phyloP scores from a whole-genome alignment of 345 rosid species.

The Orychophragmus violaceus region DNA sequence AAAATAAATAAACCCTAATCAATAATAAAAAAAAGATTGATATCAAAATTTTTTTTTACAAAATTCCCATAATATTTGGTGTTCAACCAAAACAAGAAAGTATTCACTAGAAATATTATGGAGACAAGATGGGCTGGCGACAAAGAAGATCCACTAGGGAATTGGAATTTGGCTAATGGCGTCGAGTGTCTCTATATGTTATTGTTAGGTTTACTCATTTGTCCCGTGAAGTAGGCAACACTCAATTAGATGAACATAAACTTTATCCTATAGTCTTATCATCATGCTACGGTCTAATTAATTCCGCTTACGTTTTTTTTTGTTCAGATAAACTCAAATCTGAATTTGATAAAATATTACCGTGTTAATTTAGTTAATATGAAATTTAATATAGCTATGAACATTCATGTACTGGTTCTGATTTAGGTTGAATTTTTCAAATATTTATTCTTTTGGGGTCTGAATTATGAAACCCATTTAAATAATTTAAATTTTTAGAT shows the following conservation, averaged over 20 bases:
- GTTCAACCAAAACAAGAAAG: not conserved
- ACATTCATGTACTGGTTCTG: too few species aligned
- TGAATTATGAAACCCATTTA: too few species aligned
- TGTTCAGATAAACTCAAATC: not conserved
- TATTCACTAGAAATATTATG: slow-evolving; percentile 11
- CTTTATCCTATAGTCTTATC: slow-evolving; percentile 9
- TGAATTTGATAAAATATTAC: not conserved
- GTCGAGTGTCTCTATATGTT: slow-evolving; percentile 22
- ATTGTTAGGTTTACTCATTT: slow-evolving; percentile 34
- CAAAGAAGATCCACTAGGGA: slow-evolving; percentile 30
- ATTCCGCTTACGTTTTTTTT: not conserved
- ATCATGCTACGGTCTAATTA: slow-evolving; percentile 6
- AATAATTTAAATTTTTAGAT: too few species aligned
- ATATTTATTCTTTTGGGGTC: too few species aligned
- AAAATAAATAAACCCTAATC: not conserved
- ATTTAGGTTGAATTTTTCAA: too few species aligned
- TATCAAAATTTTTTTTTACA: not conserved
- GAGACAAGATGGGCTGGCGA: slow-evolving; percentile 34
- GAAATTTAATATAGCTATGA: too few species aligned
- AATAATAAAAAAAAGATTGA: not conserved
- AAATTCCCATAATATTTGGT: not conserved
- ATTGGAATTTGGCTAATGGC: slow-evolving; percentile 32
- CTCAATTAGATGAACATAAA: slow-evolving; percentile 2
- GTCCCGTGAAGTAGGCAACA: slow-evolving; percentile 30
- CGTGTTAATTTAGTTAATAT: not conserved